Percentiles rank a stretch among this genome's conserved stretches.
Conservation (phyloP, 495 filamentous ascomycete species). For the Terfezia claveryi region DNA sequence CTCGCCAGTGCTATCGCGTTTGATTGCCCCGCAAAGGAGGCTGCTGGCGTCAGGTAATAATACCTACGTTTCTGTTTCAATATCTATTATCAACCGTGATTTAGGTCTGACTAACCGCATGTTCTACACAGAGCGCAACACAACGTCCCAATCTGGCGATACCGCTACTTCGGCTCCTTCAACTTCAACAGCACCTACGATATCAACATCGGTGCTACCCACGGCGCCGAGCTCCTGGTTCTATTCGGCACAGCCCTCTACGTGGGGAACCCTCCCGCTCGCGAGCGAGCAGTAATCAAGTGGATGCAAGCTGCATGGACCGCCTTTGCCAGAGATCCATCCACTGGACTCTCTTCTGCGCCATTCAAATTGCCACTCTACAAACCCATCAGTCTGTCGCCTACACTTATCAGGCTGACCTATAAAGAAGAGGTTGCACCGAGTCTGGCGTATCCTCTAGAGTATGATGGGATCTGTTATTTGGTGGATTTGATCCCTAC, state of each 20-base stretch:
- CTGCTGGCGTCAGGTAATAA: not conserved
- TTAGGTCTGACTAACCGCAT: too few relatives aligned
- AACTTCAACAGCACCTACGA: not conserved
- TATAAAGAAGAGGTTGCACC: too few relatives aligned
- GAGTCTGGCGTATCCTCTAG: too few relatives aligned
- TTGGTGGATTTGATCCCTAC: too few relatives aligned
- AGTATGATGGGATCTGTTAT: too few relatives aligned
- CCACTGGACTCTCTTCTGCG: not conserved
- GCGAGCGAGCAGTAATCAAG: not conserved
- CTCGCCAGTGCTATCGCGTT: too few relatives aligned
- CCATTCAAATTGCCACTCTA: too few relatives aligned
- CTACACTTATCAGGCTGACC: too few relatives aligned
- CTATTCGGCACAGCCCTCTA: not conserved
- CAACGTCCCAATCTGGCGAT: not conserved
- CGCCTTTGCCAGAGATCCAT: slow-evolving; percentile 1
- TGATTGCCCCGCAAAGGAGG: not conserved
- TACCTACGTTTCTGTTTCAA: too few relatives aligned
- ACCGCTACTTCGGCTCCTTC: slow-evolving; percentile 1
- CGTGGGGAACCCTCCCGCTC: not conserved
- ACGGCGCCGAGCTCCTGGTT: not conserved
- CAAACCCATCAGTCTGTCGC: too few relatives aligned
- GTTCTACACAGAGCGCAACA: not conserved
- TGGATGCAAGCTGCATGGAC: slow-evolving; percentile 1
- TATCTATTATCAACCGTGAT: too few relatives aligned
- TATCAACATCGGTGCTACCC: not conserved